Evolutionary conservation across 2,329 filamentous ascomycete species (phyloP).

Genomic region (Colletotrichum eleusines): DNA sequence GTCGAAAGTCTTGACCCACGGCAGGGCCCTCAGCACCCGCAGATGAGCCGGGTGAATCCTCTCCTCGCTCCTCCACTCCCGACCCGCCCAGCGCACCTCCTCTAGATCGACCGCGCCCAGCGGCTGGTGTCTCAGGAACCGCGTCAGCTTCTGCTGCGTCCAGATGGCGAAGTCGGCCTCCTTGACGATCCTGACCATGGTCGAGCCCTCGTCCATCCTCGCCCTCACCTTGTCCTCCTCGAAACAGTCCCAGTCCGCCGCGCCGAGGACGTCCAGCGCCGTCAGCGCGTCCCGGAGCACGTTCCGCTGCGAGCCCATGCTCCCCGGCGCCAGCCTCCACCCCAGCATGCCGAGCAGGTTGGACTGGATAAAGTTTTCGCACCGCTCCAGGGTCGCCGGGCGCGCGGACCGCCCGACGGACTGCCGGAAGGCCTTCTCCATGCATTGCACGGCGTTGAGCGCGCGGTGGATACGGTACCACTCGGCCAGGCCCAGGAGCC

Average conservation of each 20-base stretch:
- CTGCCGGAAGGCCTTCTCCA: slow-evolving; percentile 13
- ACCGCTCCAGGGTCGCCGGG: neutral
- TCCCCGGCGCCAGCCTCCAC: slow-evolving; percentile 14
- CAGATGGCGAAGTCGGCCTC: slow-evolving; percentile 2
- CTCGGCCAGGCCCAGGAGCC: slow-evolving; percentile 12
- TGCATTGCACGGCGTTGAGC: slow-evolving; percentile 18
- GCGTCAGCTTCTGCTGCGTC: slow-evolving; percentile 10
- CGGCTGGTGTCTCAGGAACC: slow-evolving; percentile 13
- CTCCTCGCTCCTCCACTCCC: neutral
- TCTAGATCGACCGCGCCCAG: neutral
- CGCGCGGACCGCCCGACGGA: neutral
- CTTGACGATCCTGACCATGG: slow-evolving; percentile 15
- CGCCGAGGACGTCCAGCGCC: slow-evolving; percentile 1
- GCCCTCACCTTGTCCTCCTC: neutral
- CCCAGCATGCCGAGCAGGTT: slow-evolving; percentile 26
- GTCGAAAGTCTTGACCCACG: slow-evolving; percentile 1
- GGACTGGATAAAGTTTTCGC: neutral
- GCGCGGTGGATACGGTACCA: slow-evolving; percentile 32
- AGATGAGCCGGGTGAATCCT: slow-evolving; percentile 5
- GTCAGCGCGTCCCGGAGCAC: slow-evolving; percentile 7
- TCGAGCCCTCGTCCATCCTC: slow-evolving; percentile 1
- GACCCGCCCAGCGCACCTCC: neutral
- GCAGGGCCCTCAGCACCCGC: slow-evolving; percentile 19
- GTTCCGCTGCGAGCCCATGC: slow-evolving; percentile 8
- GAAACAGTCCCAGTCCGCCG: slow-evolving; percentile 16